Conservation (phyloP, 2,329 filamentous ascomycete genomes). For the Drechslera avenae region DNA sequence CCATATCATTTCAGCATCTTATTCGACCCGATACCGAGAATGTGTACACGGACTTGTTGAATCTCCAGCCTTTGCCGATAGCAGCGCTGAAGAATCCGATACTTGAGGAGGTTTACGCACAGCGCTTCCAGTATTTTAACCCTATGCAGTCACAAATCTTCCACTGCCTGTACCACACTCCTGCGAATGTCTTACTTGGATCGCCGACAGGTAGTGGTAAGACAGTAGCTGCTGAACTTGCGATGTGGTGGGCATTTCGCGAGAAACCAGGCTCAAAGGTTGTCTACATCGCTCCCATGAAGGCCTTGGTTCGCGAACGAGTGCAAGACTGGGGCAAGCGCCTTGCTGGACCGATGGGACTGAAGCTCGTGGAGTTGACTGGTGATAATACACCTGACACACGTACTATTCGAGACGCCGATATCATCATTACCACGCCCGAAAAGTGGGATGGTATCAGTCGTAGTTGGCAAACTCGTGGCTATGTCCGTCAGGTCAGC, state of each 20-base stretch:
- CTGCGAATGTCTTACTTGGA: conserved; percentile 89
- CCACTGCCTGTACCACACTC: conserved; percentile 91
- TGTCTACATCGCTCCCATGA: conserved; percentile 99
- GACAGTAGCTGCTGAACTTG: conserved; percentile 91
- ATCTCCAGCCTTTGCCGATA: conserved; percentile 87
- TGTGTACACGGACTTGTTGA: conserved; percentile 90
- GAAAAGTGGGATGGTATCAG: conserved; percentile 99
- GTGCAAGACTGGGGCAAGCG: conserved; percentile 92
- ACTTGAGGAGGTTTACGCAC: conserved; percentile 84
- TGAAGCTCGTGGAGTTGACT: conserved; percentile 93
- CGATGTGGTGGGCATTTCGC: conserved; percentile 99
- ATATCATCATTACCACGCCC: conserved; percentile 98
- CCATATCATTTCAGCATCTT: conserved; percentile 96
- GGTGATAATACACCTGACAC: conserved; percentile 98
- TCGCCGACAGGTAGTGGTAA: conserved; percentile 98
- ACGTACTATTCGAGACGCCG: conserved; percentile 89
- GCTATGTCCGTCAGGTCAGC: conserved; percentile 92
- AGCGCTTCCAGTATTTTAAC: conserved; percentile 95
- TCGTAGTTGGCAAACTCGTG: conserved; percentile 96
- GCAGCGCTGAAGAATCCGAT: conserved; percentile 84
- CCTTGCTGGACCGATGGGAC: conserved; percentile 78
- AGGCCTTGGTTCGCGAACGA: conserved; percentile 92
- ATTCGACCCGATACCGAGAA: conserved; percentile 98
- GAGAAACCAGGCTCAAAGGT: conserved; percentile 95
- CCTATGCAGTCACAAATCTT: conserved; percentile 99